Evolutionary conservation across 1,284 basidiomycete genomes (phyloP), one percentile per base, ranked within the genome.

Genomic region (Flammula alnicola): DNA sequence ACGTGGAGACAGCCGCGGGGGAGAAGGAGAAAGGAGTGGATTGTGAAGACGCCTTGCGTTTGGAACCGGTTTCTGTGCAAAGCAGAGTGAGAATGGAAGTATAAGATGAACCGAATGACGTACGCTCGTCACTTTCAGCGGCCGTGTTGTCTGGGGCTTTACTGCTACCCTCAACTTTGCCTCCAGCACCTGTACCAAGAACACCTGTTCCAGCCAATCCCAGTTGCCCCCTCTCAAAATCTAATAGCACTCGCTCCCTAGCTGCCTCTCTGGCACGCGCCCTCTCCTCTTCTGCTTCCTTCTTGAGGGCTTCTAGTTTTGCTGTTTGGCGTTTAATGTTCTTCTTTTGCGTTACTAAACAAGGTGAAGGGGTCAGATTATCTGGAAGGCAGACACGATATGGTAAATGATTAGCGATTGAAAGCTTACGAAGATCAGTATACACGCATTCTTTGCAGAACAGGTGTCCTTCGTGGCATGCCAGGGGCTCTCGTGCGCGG

Each of bases 361-460:
- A 25, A n/a, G n/a, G n/a, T n/a, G n/a, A n/a, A n/a, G n/a, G n/a
- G n/a, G 29, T n/a, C 16, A 14, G 22, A 33, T 29, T 11, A 25
- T 29, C 27, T 19, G 33, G 29, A 37, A 37, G 52, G 41, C 35
- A 22, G n/a, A n/a, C 26, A 26, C 14, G 14, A 19, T 27, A n/a
- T n/a, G n/a, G n/a, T n/a, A 33, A 27, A 36, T 7, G 30, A 49
- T 10, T 12, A 35, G 27, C 14, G 8, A 17, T n/a, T n/a, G n/a
- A n/a, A n/a, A 38, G 54, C 85, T 64, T 68, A 90, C 88, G 66
- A 25, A 92, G 78, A 63, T 91, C 89, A 0, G 84, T 81, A 59
- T 87, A 83, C 9, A 85, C 84, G 63, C 94, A 93, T 68, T 95
- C 93, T 62, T 89, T 92, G 78, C 95, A 98, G 69, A 89, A 92